Evolutionary conservation across 2,329 filamentous ascomycete genomes (phyloP).

Genomic region (Curvularia lunata): DNA sequence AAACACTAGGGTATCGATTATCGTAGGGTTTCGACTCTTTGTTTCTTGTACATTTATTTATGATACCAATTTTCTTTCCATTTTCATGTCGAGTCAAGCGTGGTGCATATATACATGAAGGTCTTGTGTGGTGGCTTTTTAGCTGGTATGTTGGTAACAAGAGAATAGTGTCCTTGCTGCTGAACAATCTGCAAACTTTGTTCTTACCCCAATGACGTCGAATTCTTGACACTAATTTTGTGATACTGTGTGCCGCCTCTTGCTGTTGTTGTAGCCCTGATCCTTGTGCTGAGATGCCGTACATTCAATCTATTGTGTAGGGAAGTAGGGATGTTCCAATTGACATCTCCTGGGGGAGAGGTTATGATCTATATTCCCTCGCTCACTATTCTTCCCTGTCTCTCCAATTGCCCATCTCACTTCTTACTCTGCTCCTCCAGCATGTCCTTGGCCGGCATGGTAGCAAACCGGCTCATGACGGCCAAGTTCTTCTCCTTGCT

Average conservation of each 20-base stretch:
- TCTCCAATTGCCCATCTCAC: background rate
- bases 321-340: no score
- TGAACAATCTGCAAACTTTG: background rate
- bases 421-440: constrained; percentile 30
- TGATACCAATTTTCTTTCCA: constrained; percentile 6
- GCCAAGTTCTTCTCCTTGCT: constrained; percentile 57
- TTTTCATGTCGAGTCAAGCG: background rate
- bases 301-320: no score
- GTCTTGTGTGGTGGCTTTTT: background rate
- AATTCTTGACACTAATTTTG: no score
- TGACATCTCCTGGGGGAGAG: no score
- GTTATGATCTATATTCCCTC: no score
- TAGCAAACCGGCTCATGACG: constrained; percentile 60
- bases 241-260: no score
- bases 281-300: no score
- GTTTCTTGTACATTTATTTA: constrained; percentile 9
- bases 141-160: background rate
- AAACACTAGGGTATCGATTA: background rate
- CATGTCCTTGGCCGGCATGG: constrained; percentile 54
- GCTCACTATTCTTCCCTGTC: no score
- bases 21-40: background rate
- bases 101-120: background rate
- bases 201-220: background rate
- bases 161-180: background rate
- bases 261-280: no score